Conservation (phyloP, 805 yeast species). For the Nakazawaea ishiwadae region DNA sequence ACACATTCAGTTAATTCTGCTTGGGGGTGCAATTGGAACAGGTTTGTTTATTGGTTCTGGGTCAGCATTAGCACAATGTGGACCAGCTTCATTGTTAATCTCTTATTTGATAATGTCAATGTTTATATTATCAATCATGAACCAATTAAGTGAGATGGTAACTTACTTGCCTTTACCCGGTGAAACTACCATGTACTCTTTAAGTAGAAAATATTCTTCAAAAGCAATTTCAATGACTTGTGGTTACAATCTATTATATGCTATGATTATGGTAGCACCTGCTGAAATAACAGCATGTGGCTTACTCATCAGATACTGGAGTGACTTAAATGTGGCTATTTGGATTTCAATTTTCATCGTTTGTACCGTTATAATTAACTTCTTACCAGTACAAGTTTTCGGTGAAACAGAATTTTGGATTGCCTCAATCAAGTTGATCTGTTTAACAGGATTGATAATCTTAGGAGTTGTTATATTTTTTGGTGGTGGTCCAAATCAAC, state of each 20-base stretch:
- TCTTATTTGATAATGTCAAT: conserved; percentile 62
- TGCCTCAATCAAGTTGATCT: conserved; percentile 57
- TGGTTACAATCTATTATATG: conserved; percentile 32
- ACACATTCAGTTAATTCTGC: conserved; percentile 60
- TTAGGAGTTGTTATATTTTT: conserved; percentile 51
- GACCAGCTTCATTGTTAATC: conserved; percentile 37
- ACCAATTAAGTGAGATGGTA: conserved; percentile 61
- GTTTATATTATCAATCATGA: conserved; percentile 63
- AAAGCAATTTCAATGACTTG: conserved; percentile 25
- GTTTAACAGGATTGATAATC: conserved; percentile 57
- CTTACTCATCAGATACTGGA: conserved; percentile 57
- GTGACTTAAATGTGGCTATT: conserved; percentile 48
- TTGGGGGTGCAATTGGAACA: conserved; percentile 72
- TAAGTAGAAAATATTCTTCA: conserved; percentile 24
- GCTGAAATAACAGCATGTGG: conserved; percentile 61
- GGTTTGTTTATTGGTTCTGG: conserved; percentile 52
- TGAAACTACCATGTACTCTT: conserved; percentile 29
- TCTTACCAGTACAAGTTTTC: conserved; percentile 34
- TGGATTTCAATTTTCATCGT: conserved; percentile 53
- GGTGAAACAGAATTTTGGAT: conserved; percentile 62
- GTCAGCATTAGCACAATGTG: conserved; percentile 25
- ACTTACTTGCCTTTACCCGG: conserved; percentile 57
- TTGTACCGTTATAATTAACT: conserved; percentile 39
- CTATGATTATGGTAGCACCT: conserved; percentile 32
- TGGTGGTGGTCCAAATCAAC: conserved; percentile 54